Conservation (phyloP, 2,329 filamentous ascomycete species). For the Cryphonectria radicalis region DNA sequence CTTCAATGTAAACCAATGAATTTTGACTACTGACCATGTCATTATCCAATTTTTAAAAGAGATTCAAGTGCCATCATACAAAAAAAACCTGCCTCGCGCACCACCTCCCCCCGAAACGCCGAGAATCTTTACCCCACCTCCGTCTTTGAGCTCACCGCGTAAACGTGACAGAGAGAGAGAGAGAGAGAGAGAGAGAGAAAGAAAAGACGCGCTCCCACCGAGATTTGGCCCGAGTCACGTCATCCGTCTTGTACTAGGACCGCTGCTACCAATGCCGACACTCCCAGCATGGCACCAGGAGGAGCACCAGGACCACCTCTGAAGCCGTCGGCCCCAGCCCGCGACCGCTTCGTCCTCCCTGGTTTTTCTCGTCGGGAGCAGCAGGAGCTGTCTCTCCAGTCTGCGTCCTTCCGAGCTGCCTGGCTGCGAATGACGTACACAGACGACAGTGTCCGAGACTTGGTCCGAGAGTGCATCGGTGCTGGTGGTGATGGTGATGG, state of each 20-base stretch:
- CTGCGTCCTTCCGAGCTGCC: not conserved
- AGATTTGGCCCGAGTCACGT: no score
- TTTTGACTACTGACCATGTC: no score
- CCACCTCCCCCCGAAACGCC: no score
- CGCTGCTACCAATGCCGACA: not conserved
- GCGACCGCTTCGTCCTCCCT: constrained; percentile 17
- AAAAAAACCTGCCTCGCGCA: not conserved
- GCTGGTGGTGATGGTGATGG: no score
- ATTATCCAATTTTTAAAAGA: not conserved
- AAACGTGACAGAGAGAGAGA: not conserved
- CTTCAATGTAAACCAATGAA: not conserved
- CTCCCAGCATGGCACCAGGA: not conserved
- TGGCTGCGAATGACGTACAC: constrained; percentile 20
- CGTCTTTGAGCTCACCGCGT: not conserved
- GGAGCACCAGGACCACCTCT: not conserved
- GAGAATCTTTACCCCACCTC: no score
- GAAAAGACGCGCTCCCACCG: not conserved
- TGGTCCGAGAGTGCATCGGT: not conserved
- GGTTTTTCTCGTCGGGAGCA: constrained; percentile 19
- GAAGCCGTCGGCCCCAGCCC: not conserved
- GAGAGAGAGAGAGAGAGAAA: not conserved
- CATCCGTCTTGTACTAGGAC: no score
- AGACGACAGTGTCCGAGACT: not conserved
- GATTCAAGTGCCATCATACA: not conserved
- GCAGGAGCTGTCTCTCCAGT: not conserved